Base-by-base conservation (phyloP, 768 basidiomycete species). In the Guyanaporus albipodus region DNA sequence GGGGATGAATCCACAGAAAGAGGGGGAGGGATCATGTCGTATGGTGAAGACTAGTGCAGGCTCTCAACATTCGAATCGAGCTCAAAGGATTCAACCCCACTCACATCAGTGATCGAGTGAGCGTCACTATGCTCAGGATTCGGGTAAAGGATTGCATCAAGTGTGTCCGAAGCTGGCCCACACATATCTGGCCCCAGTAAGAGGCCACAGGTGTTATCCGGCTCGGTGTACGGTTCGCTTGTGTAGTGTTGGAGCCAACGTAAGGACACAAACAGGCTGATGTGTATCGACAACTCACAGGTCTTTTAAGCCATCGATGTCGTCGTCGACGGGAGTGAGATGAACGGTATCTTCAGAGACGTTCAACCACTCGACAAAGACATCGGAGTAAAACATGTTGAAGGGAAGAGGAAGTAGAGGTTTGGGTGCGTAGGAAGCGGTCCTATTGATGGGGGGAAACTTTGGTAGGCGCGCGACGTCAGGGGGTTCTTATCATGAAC, bases 401-500 rank as follows among this genome's bases (percentile, higher is more conserved):
- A 31, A 36, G 46, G 46, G 24, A 28, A 17, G 15, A 26, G 12
- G 37, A 18, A 34, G 26, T 23, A 23, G 29, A 1, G 27, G 14
- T 8, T 34, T 28, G 38, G 33, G 23, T 12, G 41, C n/a, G n/a
- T n/a, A 38, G 24, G 46, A 40, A 38, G 39, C 17, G 35, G 19
- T 42, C 24, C 4, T 36, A 31, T 9, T 38, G 42, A 38, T 35
- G 55, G 49, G 47, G 48, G 32, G 19, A 37, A 19, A 43, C 4
- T 4, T 42, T 24, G 22, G 19, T 27, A 52, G 50, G 44, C 52
- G 56, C 66, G 39, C 49, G n/a, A 17, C 12, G 32, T 38, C 41
- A 46, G 36, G 50, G 40, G 22, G 43, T 64, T 67, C 66, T 66
- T 66, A 66, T 66, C 64, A 32, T 41, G 44, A 38, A 55, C 45